Evolutionary conservation across 805 yeast species (phyloP), one percentile per base, ranked within the genome.

Genomic region (Yarrowia deformans): DNA sequence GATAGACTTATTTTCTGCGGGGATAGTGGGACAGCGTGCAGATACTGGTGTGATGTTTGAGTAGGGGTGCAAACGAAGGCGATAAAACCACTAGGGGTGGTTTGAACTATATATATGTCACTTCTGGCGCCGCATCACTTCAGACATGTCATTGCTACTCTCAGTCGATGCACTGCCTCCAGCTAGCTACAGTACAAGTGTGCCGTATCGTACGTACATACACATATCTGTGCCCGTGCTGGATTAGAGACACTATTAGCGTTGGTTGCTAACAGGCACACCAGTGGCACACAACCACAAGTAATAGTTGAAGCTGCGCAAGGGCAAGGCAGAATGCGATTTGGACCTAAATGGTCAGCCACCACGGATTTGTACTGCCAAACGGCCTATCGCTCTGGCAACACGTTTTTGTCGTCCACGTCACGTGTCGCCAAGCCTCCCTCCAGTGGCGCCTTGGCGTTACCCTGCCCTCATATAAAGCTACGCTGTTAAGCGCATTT

Each of bases 1-100:
- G 63, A 56, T 56, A 56, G 48, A 40, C 63, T 56, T 48, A 48
- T 29, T 18, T 54, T 55, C 63, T 56, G 63, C 63, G 63, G 63
- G 63, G 63, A 56, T 29, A 18, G 60, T 19, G 60, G 8, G 45
- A 18, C 10, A 23, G 29, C 29, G 42, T 35, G 42, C 37, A 23
- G 35, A 29, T 23, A 23, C 29, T 23, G 29, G 29, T 23, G 29
- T 23, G 29, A 23, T 23, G 29, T 23, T 23, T 4, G 4, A 23
- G 29, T 23, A 23, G 29, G 29, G 29, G 29, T 23, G 29, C 29
- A 23, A 23, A 23, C 4, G 29, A 23, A 23, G 29, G 29, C 3
- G 29, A 23, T 23, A 23, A 23, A 23, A 2, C 29, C 29, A 23
- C 8, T 8, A 18, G 48, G 8, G 48, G 39, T 9, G 6, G 16